These are phyloP conservation scores for Sisymbrium altissimum DNA, from an alignment of 345 rosid species.

Conservation along the genomic window DNA sequence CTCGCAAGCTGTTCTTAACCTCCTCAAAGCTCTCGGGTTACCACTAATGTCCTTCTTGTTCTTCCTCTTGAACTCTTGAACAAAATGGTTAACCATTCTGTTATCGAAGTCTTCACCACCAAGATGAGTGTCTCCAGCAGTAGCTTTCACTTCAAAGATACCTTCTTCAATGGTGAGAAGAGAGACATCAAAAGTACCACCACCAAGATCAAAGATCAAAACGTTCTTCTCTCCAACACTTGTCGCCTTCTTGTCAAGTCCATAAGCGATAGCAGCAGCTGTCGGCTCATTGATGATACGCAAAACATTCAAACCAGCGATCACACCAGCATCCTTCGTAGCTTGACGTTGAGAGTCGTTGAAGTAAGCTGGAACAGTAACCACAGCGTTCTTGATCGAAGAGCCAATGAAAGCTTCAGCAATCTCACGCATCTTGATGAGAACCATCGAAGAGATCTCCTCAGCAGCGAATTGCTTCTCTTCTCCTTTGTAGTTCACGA, in stretches of 20 bases:
- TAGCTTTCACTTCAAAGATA: background rate
- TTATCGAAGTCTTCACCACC: background rate
- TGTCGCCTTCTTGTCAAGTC: background rate
- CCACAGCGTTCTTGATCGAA: background rate
- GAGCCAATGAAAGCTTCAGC: background rate
- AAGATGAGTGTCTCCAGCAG: background rate
- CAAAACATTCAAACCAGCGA: background rate
- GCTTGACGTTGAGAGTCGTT: background rate
- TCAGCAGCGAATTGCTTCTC: background rate
- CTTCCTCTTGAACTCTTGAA: background rate
- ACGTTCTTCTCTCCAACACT: background rate
- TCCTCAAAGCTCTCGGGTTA: background rate
- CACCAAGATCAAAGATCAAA: background rate
- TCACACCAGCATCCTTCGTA: background rate
- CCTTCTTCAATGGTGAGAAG: background rate
- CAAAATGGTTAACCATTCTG: background rate
- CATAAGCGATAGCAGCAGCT: background rate
- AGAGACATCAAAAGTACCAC: background rate
- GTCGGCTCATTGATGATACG: background rate
- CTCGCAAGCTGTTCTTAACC: background rate
- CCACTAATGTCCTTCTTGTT: background rate
- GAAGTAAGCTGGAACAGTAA: background rate
- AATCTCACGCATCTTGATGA: background rate
- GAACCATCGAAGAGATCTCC: background rate
- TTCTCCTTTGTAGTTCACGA: conserved; percentile 41